Conservation (phyloP, 176 grass and related monocot species). For the Luzula sylvatica region DNA sequence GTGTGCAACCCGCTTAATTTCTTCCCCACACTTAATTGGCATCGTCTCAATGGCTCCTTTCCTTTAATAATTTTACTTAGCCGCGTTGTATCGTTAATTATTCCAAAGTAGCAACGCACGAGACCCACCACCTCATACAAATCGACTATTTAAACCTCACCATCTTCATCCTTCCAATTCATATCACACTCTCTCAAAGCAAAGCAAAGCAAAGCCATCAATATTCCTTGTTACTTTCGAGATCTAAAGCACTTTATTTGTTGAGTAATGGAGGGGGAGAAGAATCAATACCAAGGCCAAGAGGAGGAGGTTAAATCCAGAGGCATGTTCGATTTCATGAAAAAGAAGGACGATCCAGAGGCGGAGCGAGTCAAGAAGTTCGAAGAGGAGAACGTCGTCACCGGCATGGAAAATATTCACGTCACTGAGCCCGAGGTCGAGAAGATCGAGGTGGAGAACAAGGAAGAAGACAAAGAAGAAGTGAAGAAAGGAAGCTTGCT, state of each 20-base stretch:
- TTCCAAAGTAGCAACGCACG: background rate
- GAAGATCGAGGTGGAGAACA: conserved; percentile 9
- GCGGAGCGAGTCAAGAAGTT: conserved; percentile 25
- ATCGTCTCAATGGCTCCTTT: background rate
- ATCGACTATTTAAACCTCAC: conserved; percentile 26
- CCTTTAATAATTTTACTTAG: conserved; percentile 12
- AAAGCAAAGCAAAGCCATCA: conserved; percentile 18
- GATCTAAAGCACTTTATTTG: background rate
- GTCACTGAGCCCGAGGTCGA: conserved; percentile 35
- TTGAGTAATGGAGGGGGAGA: conserved; percentile 57
- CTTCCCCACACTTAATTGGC: no score
- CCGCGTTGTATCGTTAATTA: conserved; percentile 32
- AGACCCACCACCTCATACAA: background rate
- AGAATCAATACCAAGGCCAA: conserved; percentile 32
- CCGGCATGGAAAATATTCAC: conserved; percentile 50
- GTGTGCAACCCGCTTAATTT: background rate
- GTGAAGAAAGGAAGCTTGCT: conserved; percentile 71
- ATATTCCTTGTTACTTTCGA: conserved; percentile 15
- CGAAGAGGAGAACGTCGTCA: conserved; percentile 28
- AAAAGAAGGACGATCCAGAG: conserved; percentile 44
- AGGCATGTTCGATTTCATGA: conserved; percentile 45
- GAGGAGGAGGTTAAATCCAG: conserved; percentile 61
- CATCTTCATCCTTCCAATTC: conserved; percentile 14
- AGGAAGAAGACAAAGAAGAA: conserved; percentile 26
- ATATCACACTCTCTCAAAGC: conserved; percentile 17